Evolutionary conservation across 2,329 filamentous ascomycete genomes (phyloP).

Genomic region (Microthyrium microscopicum): DNA sequence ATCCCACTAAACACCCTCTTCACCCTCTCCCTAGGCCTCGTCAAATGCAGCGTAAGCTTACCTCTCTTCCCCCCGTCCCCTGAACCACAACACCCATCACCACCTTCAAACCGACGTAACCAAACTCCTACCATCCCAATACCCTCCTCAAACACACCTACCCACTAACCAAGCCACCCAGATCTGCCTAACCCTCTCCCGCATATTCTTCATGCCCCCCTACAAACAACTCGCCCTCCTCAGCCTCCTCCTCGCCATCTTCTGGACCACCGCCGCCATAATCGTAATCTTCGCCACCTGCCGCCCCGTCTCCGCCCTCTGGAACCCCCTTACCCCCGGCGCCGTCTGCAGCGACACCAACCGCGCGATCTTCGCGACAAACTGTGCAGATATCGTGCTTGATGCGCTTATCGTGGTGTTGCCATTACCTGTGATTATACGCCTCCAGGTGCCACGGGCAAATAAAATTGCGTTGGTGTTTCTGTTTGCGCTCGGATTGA

Average conservation of each 20-base stretch:
- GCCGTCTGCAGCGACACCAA: background rate
- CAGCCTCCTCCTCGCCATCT: background rate
- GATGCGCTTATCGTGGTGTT: background rate
- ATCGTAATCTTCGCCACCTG: background rate
- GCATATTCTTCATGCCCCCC: background rate
- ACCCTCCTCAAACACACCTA: too few relatives aligned
- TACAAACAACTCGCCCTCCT: background rate
- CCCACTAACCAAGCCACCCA: too few relatives aligned
- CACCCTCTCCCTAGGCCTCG: background rate
- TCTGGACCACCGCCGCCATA: background rate
- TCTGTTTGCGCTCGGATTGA: background rate
- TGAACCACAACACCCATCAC: too few relatives aligned
- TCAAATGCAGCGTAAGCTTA: background rate
- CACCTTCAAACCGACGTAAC: too few relatives aligned
- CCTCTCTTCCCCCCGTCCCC: too few relatives aligned
- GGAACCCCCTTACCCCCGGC: background rate
- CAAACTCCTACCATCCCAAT: too few relatives aligned
- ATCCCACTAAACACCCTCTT: background rate
- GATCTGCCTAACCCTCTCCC: background rate
- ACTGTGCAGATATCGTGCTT: background rate
- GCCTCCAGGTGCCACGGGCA: background rate
- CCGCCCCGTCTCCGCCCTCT: background rate
- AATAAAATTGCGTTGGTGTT: background rate
- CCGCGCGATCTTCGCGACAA: background rate
- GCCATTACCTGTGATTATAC: background rate